Percentiles rank a stretch among this genome's conserved stretches.
These are phyloP conservation scores for Suhomyces kilbournensis DNA, from an alignment of 805 yeast genomes.

Conservation along the genomic window DNA sequence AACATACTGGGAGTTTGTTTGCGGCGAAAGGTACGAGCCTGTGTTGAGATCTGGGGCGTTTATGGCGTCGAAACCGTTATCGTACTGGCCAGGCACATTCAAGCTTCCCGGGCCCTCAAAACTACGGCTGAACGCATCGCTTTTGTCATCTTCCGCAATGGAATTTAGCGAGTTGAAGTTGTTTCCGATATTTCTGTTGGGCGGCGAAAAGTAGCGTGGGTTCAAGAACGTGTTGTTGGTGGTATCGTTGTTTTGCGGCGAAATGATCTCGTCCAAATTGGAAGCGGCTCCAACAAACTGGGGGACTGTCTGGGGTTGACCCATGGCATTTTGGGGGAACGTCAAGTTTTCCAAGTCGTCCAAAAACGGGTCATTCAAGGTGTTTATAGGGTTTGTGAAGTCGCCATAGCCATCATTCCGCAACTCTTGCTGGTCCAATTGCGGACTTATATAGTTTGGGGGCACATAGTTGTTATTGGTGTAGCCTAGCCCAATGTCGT, in stretches of 20 bases:
- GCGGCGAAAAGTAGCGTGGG: slow-evolving; percentile 43
- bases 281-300: slow-evolving; percentile 16
- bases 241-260: slow-evolving; percentile 23
- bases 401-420: not conserved
- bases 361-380: slow-evolving; percentile 28
- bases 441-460: not conserved
- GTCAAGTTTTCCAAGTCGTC: slow-evolving; percentile 26
- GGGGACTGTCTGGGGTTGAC: not conserved
- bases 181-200: slow-evolving; percentile 17
- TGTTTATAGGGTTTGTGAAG: slow-evolving; percentile 1
- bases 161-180: slow-evolving; percentile 28
- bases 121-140: slow-evolving; percentile 29
- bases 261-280: slow-evolving; percentile 37
- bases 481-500: not conserved
- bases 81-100: slow-evolving; percentile 18
- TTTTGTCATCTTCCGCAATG: slow-evolving; percentile 28
- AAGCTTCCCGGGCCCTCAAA: slow-evolving; percentile 30
- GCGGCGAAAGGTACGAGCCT: slow-evolving; percentile 37
- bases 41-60: slow-evolving; percentile 18
- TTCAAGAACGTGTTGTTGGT: slow-evolving; percentile 23
- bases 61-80: slow-evolving; percentile 9
- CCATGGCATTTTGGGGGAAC: slow-evolving; percentile 7
- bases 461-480: not conserved
- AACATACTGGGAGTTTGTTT: slow-evolving; percentile 24
- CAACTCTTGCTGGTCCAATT: not conserved